A percentile compares a stretch with the other conserved stretches of the same genome.
Evolutionary conservation across 768 basidiomycete species (phyloP).

Genomic region (Mycena rebaudengoi): DNA sequence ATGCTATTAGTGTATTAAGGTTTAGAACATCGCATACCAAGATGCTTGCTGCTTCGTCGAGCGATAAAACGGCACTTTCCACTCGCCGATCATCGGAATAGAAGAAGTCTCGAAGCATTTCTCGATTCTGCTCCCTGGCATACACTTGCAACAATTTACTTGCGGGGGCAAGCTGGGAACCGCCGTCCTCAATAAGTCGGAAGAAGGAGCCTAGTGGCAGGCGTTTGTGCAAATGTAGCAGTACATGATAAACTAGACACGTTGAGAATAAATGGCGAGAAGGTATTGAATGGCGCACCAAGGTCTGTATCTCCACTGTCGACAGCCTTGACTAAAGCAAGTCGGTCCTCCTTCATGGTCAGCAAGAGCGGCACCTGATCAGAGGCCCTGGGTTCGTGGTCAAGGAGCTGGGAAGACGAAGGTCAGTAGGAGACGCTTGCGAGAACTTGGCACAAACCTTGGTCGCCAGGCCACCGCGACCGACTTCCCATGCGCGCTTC

Average conservation of each 20-base stretch:
- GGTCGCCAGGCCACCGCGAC: constrained; percentile 81
- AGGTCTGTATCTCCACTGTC: constrained; percentile 96
- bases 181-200: constrained; percentile 91
- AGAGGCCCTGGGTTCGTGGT: constrained; percentile 86
- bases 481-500: constrained; percentile 90
- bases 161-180: constrained; percentile 75
- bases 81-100: constrained; percentile 96
- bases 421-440: background rate
- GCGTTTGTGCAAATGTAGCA: constrained; percentile 86
- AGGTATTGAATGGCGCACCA: constrained; percentile 55
- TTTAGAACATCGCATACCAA: constrained; percentile 49
- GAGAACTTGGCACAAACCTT: constrained; percentile 57
- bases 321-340: constrained; percentile 89
- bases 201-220: constrained; percentile 93
- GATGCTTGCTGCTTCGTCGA: constrained; percentile 82
- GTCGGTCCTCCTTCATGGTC: constrained; percentile 91
- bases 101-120: constrained; percentile 95
- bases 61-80: constrained; percentile 88
- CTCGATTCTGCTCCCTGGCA: constrained; percentile 87
- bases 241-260: constrained; percentile 86
- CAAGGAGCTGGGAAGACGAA: constrained; percentile 69
- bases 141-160: constrained; percentile 88
- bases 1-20: background rate
- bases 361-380: constrained; percentile 95
- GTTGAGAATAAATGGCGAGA: background rate